Conservation (phyloP, 495 filamentous ascomycete genomes). For the Lasiosphaeria hispida region DNA sequence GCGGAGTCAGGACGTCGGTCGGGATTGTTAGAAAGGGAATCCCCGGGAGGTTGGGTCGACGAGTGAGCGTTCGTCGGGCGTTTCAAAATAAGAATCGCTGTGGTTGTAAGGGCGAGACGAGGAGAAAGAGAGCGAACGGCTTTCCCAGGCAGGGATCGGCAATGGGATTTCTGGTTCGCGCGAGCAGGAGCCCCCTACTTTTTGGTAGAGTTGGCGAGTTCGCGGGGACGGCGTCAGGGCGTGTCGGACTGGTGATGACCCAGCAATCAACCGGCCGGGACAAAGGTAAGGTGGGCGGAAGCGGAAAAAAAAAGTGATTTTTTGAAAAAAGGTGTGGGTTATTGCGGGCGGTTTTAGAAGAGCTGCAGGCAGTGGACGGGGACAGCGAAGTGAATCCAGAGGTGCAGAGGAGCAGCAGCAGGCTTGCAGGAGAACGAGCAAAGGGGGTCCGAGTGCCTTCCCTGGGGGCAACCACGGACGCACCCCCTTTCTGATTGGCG, state of each 20-base stretch:
- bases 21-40: slow-evolving; percentile 5
- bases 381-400: slow-evolving; percentile 12
- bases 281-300: slow-evolving; percentile 8
- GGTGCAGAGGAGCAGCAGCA: slow-evolving; percentile 16
- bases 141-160: slow-evolving; percentile 12
- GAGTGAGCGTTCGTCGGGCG: slow-evolving; percentile 3
- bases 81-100: slow-evolving; percentile 14
- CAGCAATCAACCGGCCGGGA: slow-evolving; percentile 8
- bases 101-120: slow-evolving; percentile 7
- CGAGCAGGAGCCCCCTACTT: slow-evolving; percentile 9
- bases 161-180: slow-evolving; percentile 9
- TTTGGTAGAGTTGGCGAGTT: background rate
- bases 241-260: slow-evolving; percentile 7
- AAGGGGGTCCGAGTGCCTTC: slow-evolving; percentile 29
- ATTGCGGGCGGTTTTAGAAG: slow-evolving; percentile 18
- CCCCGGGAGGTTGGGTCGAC: background rate
- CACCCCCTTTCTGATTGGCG: slow-evolving; percentile 24
- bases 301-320: slow-evolving; percentile 10
- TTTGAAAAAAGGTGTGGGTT: slow-evolving; percentile 15
- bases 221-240: background rate
- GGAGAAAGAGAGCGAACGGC: slow-evolving; percentile 2
- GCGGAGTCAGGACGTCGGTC: slow-evolving; percentile 9
- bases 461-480: slow-evolving; percentile 13
- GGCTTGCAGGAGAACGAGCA: slow-evolving; percentile 2
- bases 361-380: slow-evolving; percentile 15